phyloP scores from a whole-genome alignment of 768 basidiomycete species.

The Asterophora parasitica region DNA sequence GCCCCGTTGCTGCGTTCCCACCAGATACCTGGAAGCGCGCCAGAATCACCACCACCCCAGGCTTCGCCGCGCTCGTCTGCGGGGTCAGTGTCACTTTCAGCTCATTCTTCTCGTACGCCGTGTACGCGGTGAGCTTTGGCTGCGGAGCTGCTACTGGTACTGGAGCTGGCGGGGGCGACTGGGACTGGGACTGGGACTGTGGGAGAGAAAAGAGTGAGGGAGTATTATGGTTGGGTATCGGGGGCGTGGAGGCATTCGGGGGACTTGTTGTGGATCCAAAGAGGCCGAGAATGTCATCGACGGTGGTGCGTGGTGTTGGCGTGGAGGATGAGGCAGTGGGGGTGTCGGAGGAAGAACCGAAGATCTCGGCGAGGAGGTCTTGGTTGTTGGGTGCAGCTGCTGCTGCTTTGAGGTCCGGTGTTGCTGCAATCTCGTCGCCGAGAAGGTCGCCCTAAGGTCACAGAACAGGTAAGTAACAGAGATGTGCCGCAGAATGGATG shows the following conservation, averaged over 20 bases:
- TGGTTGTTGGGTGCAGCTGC: conserved; percentile 58
- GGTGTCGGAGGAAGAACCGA: conserved; percentile 52
- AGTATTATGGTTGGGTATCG: conserved; percentile 15
- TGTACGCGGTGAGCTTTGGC: conserved; percentile 64
- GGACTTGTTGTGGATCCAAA: conserved; percentile 50
- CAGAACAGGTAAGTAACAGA: conserved; percentile 11
- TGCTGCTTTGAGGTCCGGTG: conserved; percentile 37
- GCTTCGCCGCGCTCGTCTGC: conserved; percentile 70
- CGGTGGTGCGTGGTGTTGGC: conserved; percentile 50
- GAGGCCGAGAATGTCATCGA: conserved; percentile 89
- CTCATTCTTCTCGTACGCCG: conserved; percentile 89
- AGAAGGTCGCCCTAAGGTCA: conserved; percentile 60
- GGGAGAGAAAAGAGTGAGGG: conserved; percentile 32
- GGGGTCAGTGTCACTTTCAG: conserved; percentile 88
- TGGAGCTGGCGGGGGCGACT: conserved; percentile 31
- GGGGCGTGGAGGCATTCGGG: conserved; percentile 17
- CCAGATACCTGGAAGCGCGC: conserved; percentile 79
- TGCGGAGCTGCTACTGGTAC: conserved; percentile 25
- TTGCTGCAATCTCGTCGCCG: conserved; percentile 63
- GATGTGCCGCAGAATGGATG: conserved; percentile 3
- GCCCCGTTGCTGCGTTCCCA: conserved; percentile 43
- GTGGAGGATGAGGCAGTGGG: conserved; percentile 36
- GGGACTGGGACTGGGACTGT: conserved; percentile 38
- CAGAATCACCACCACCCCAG: conserved; percentile 88
- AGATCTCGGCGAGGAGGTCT: conserved; percentile 90